Base-by-base conservation (phyloP, 1,284 basidiomycete genomes). In the Rhodotorula mucilaginosa region DNA sequence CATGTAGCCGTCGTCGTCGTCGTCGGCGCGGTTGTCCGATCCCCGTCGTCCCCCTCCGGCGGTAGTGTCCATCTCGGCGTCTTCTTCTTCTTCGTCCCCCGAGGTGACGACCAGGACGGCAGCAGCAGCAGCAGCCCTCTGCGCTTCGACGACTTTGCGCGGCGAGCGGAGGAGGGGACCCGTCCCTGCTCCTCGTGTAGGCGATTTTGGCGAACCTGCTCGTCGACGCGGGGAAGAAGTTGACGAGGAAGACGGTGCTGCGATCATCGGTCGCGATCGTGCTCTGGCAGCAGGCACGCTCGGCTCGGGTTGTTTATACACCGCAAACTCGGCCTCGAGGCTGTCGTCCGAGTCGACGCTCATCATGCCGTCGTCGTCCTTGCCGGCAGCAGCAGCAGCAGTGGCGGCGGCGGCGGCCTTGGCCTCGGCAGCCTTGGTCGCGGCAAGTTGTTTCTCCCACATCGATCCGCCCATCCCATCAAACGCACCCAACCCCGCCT, bases 271-370 rank as follows among this genome's bases (percentile, higher is more conserved):
- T 44, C 39, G 39, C 1, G 54, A 16, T 31, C 26, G 54, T 29
- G 18, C 54, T 56, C 52, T 26, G n/a, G 52, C n/a, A n/a, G 52
- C n/a, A 15, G 54, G 54, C n/a, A 56, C 54, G 54, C 29, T n/a
- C 54, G 54, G 54, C n/a, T 56, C 54, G 26, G 54, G 54, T 7
- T 56, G 26, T 15, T 31, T 26, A 3, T 56, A 56, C 21, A 56
- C 29, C 29, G 54, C 54, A 29, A 56, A 56, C n/a, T 56, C 54
- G 54, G 54, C 54, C 29, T 63, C 61, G 34, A 63, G 29, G 60
- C 67, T 63, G 48, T 68, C 67, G 44, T 68, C 67, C 48, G 57
- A 58, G 13, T 68, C 67, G 47, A 62, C 66, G 23, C 48, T 46
- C 47, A 54, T 56, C 15, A 29, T 10, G 10, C 7, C 23, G 48